Evolutionary conservation across 2,329 filamentous ascomycete genomes (phyloP), one percentile per base, ranked within the genome.

Genomic region (Fusarium camptoceras): DNA sequence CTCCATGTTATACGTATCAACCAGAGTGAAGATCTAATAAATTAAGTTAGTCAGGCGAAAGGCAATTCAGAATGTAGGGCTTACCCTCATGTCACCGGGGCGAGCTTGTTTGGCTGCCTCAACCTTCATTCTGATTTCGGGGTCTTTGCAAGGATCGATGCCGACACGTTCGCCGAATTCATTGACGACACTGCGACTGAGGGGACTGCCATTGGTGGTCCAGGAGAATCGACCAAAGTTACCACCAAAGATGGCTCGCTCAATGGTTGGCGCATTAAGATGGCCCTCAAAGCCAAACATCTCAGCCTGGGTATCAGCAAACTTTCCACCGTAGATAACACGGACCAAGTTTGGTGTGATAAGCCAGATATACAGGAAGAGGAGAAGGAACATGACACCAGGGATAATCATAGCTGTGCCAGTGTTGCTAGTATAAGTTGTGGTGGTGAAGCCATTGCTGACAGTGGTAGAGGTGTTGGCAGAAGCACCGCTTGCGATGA

Each of bases 1-100:
- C 42, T 76, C 62, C 78, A 81, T 78, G 67, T 76, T 78, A 61
- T 76, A 77, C 2, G 78, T 80, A 37, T 81, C 79, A 0, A 81
- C 76, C 16, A 81, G 75, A 3, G 79, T 81, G 37, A 81, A 81
- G 28, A 79, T 70, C 71, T 76, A 47, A 3, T 6, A 24, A 22
- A 12, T n/a, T 37, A 37, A n/a, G 46, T 72, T 28, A 71, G 69
- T 28, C 12, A 44, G 20, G 2, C 0, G n/a, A n/a, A 16, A 22
- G 11, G 18, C 10, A 11, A 22, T 27, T 10, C 18, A n/a, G 1
- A 25, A 15, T 34, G 15, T 6, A 6, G 10, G n/a, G 8, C 73
- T 69, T 60, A 76, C 76, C 55, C 76, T 73, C 69, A 71, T 73
- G 9, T 78, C 70, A 1, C 74, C 76, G 1, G 76, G 76, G 10